Evolutionary conservation across 345 rosid species (phyloP).

Genomic region (Alliaria petiolata): DNA sequence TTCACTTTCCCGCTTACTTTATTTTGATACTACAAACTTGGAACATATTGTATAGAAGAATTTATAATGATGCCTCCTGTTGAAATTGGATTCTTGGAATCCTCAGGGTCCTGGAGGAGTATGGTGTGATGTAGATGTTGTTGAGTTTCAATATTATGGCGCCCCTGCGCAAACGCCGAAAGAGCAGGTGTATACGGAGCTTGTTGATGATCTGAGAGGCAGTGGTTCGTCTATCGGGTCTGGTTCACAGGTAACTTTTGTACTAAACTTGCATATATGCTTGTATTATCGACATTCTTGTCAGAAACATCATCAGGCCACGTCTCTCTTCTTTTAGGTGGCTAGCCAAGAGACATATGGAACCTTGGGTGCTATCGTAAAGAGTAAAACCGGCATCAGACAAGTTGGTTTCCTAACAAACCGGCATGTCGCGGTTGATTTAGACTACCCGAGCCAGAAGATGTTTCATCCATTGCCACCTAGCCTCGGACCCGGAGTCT

Average conservation of each 20-base stretch:
- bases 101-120: constrained; percentile 80
- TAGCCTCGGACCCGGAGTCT: constrained; percentile 77
- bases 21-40: background rate
- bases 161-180: constrained; percentile 75
- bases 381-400: constrained; percentile 64
- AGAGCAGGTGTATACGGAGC: constrained; percentile 72
- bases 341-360: constrained; percentile 89
- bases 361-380: constrained; percentile 77
- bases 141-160: constrained; percentile 76
- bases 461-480: constrained; percentile 92
- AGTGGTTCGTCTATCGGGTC: constrained; percentile 70
- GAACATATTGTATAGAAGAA: background rate
- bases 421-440: constrained; percentile 83
- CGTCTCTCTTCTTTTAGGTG: constrained; percentile 40
- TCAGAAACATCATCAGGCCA: background rate
- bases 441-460: constrained; percentile 78
- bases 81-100: background rate
- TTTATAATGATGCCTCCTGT: background rate
- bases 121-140: constrained; percentile 89
- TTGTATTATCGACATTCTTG: background rate
- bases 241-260: constrained; percentile 69
- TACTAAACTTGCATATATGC: background rate
- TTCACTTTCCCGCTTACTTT: too few species aligned
- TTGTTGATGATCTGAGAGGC: constrained; percentile 74
- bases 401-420: constrained; percentile 81